Conservation (phyloP, 305 asterid genomes). For the Andrographis paniculata region DNA sequence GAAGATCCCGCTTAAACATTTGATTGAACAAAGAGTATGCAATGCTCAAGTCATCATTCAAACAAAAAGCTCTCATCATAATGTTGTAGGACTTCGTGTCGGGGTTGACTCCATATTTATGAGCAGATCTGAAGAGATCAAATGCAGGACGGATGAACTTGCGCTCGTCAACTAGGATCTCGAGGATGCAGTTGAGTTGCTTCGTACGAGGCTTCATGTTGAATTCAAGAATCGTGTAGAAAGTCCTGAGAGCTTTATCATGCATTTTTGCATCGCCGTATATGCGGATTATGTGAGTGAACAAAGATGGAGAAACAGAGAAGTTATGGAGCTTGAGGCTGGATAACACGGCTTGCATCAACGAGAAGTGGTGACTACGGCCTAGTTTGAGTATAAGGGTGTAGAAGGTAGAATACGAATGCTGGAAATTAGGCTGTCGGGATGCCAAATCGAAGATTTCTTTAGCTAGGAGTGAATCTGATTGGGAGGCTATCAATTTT, state of each 20-base stretch:
- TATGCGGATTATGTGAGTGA: conserved; percentile 63
- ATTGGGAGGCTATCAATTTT: conserved; percentile 66
- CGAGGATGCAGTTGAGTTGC: conserved; percentile 73
- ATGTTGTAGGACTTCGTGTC: conserved; percentile 72
- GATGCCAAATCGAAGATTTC: conserved; percentile 84
- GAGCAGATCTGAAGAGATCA: conserved; percentile 73
- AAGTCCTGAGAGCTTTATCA: conserved; percentile 63
- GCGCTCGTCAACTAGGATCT: conserved; percentile 45
- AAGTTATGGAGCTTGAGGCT: conserved; percentile 45
- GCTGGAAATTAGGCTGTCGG: conserved; percentile 58
- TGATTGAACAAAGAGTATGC: conserved; percentile 62
- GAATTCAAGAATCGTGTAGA: conserved; percentile 74
- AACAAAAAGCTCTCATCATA: conserved; percentile 72
- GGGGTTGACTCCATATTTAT: conserved; percentile 49
- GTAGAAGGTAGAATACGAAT: conserved; percentile 54
- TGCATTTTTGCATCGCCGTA: conserved; percentile 73
- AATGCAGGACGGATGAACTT: conserved; percentile 62
- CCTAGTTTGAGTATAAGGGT: conserved; percentile 77
- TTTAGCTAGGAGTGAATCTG: conserved; percentile 84
- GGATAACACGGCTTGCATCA: conserved; percentile 49
- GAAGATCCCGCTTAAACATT: conserved; percentile 70
- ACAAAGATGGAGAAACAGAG: conserved; percentile 57
- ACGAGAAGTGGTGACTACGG: conserved; percentile 51
- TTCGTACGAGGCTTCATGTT: conserved; percentile 56
- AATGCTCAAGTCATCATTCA: conserved; percentile 59